Base-by-base conservation (phyloP, 805 yeast species). In the Yamadazyma sp. region DNA sequence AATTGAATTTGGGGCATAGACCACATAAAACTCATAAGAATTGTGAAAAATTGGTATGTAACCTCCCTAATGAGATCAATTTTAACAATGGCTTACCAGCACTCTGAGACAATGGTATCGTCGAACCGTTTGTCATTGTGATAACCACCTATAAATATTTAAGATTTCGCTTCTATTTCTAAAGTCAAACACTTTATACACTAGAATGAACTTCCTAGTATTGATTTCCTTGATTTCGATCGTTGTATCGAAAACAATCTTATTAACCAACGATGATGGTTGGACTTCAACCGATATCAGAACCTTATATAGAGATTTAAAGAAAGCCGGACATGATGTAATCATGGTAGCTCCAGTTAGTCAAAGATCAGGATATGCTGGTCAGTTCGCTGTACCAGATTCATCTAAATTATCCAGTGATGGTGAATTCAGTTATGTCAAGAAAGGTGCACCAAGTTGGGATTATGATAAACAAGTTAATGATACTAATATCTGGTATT, bases 221-320 rank as follows among this genome's bases (percentile, higher is more conserved):
- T n/a, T n/a, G n/a, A n/a, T n/a, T n/a, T n/a, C 19, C 20, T 27
- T 27, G 12, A 5, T 27, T n/a, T 6, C 30, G 12, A 5, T 11
- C 12, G 14, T 18, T 16, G 6, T 28, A 14, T 21, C 26, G 18
- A 42, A 42, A 26, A 35, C 42, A 3, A 33, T 42, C 8, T 52
- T 75, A 14, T 58, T 74, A 25, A 68, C 78, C 41, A 75, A 76
- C 47, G 82, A 76, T 48, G 82, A 76, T 44, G 70, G 75, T 13
- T 76, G 76, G 75, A 73, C 70, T 3, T 58, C 79, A 4, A 71
- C 80, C 31, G 74, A 74, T 49, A 72, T 76, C 49, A 69, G 81
- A 50, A 77, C 80, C 11, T 54, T 75, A 9, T 76, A 75, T 65
- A 55, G 66, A 33, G 73, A 61, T 23, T 62, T 74, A 42, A 63